A percentile compares a stretch with the other conserved stretches of the same genome.
phyloP scores from a whole-genome alignment of 2,329 filamentous ascomycete species.

The Tolypocladium ovalisporum region DNA sequence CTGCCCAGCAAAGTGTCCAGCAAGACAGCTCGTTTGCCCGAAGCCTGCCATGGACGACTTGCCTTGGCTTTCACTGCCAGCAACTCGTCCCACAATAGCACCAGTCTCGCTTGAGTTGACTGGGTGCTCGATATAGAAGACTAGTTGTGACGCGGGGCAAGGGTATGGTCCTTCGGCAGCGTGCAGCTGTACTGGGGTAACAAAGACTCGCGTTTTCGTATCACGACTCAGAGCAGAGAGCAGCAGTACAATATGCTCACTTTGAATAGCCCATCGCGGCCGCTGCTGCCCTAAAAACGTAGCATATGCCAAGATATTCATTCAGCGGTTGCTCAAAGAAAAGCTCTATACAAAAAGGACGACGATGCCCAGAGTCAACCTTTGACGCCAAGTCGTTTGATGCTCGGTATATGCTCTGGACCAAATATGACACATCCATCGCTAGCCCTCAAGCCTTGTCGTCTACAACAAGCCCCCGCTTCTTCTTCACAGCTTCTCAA shows the following conservation, averaged over 20 bases:
- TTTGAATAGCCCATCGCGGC: not conserved
- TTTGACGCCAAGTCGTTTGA: conserved; percentile 2
- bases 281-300: not conserved
- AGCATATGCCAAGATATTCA: not conserved
- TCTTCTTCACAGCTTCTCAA: conserved; percentile 39
- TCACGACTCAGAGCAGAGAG: not conserved
- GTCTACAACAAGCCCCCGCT: not conserved
- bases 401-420: not conserved
- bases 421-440: not conserved
- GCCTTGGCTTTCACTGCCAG: not conserved
- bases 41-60: not conserved
- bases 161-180: not conserved
- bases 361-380: not conserved
- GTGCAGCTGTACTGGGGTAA: not conserved
- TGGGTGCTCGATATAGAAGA: too few relatives aligned
- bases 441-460: not conserved
- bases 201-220: not conserved
- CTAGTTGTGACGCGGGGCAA: not conserved
- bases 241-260: not conserved
- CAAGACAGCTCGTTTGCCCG: not conserved
- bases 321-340: too few relatives aligned
- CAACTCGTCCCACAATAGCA: not conserved
- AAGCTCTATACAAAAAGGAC: not conserved
- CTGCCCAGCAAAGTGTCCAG: not conserved
- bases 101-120: not conserved